Conservation (phyloP, 371 early-diverging fungal species). For the Rhizopus stolonifer region DNA sequence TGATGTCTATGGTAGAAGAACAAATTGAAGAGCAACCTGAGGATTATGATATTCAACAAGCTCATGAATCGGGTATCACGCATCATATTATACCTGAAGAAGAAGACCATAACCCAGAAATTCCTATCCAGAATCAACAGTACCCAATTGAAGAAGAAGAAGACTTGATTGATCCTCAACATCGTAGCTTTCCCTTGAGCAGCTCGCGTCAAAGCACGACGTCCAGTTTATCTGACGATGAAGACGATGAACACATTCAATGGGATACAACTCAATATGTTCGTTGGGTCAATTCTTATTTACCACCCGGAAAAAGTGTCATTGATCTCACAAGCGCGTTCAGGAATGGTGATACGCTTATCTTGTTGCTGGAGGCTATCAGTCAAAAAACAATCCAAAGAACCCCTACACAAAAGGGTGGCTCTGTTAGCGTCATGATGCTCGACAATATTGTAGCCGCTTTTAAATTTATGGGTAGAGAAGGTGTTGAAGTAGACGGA, state of each 20-base stretch:
- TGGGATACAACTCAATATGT: slow-evolving; percentile 35
- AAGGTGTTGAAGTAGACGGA: slow-evolving; percentile 56
- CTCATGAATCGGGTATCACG: slow-evolving; percentile 25
- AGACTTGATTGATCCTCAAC: slow-evolving; percentile 36
- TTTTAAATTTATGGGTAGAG: slow-evolving; percentile 65
- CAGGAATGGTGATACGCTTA: slow-evolving; percentile 54
- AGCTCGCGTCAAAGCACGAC: slow-evolving; percentile 8
- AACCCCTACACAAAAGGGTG: slow-evolving; percentile 31
- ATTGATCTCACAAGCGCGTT: slow-evolving; percentile 50
- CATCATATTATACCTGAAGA: slow-evolving; percentile 5
- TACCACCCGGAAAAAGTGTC: slow-evolving; percentile 35
- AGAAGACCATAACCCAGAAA: neutral
- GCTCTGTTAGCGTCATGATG: slow-evolving; percentile 44
- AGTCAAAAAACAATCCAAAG: slow-evolving; percentile 50
- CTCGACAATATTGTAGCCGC: slow-evolving; percentile 61
- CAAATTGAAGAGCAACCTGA: slow-evolving; percentile 5
- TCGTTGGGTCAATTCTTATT: slow-evolving; percentile 56
- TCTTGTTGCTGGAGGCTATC: slow-evolving; percentile 54
- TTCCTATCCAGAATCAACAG: no score
- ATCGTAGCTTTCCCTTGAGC: slow-evolving; percentile 18
- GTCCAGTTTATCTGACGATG: slow-evolving; percentile 13
- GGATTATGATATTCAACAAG: slow-evolving; percentile 10
- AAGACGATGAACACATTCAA: neutral
- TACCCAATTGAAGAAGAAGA: slow-evolving; percentile 19
- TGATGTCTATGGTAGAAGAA: slow-evolving; percentile 30